These are phyloP conservation scores for Ceratocystis eucalypticola DNA, from an alignment of 2,329 filamentous ascomycete genomes.

Conservation along the genomic window DNA sequence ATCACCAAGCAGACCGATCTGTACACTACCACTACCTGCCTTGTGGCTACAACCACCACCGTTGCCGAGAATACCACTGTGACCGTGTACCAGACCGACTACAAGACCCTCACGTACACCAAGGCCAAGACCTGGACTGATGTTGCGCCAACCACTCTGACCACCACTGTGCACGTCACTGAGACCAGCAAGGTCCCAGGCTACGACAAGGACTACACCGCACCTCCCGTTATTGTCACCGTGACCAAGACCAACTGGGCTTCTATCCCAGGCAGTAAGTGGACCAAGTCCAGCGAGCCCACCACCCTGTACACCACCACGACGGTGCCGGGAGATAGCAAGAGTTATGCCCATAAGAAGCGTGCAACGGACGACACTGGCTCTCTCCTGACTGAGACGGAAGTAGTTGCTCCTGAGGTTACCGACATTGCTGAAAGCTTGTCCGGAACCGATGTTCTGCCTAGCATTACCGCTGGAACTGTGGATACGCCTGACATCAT, in stretches of 20 bases:
- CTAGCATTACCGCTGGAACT: too few relatives aligned
- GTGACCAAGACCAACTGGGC: constrained; percentile 9
- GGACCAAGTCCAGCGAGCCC: background rate
- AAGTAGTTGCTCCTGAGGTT: too few relatives aligned
- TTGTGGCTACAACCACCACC: constrained; percentile 11
- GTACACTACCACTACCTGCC: constrained; percentile 12
- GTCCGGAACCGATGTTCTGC: too few relatives aligned
- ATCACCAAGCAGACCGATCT: constrained; percentile 12
- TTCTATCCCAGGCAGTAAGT: background rate
- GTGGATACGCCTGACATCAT: too few relatives aligned
- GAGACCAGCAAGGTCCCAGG: constrained; percentile 7
- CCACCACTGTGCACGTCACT: constrained; percentile 8
- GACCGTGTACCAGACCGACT: constrained; percentile 12
- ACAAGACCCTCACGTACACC: constrained; percentile 10
- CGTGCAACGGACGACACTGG: background rate
- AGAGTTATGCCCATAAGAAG: background rate
- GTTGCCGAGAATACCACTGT: constrained; percentile 3
- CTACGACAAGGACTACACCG: background rate
- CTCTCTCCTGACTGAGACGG: too few relatives aligned
- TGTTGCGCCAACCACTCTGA: constrained; percentile 9
- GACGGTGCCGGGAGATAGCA: background rate
- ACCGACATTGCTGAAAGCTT: too few relatives aligned
- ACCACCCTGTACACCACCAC: constrained; percentile 9
- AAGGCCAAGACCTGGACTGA: constrained; percentile 8
- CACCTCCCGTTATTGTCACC: constrained; percentile 13